phyloP scores from a whole-genome alignment of 352 stramenopile genomes.

The Phytophthora rubi region DNA sequence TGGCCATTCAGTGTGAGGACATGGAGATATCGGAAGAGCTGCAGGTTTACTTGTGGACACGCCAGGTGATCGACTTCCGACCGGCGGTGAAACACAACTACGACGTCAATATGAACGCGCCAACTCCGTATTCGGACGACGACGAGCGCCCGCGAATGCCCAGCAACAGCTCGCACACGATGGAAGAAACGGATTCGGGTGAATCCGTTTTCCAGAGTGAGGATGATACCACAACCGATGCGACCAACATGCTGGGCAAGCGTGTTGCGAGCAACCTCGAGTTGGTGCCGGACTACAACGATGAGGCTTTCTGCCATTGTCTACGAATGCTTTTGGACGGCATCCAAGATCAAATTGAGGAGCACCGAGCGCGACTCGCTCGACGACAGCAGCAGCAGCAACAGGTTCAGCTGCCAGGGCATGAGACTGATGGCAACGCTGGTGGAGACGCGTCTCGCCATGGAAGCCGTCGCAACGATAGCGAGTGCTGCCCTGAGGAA shows the following conservation, averaged over 20 bases:
- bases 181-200: constrained; percentile 29
- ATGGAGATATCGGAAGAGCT: constrained; percentile 86
- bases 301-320: constrained; percentile 69
- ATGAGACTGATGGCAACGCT: constrained; percentile 27
- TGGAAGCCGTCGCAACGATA: constrained; percentile 26
- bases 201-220: constrained; percentile 24
- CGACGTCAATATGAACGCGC: not conserved
- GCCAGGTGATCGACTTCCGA: constrained; percentile 84
- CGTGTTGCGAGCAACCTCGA: constrained; percentile 30
- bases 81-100: constrained; percentile 46
- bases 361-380: constrained; percentile 61
- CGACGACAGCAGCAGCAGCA: constrained; percentile 44
- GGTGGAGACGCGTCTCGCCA: constrained; percentile 16
- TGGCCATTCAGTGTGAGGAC: constrained; percentile 85
- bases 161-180: constrained; percentile 36
- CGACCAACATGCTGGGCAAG: constrained; percentile 17
- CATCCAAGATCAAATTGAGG: constrained; percentile 86
- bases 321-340: constrained; percentile 78
- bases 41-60: constrained; percentile 88
- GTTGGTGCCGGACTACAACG: constrained; percentile 54
- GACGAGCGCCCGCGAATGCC: constrained; percentile 12
- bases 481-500: constrained; percentile 24
- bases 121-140: constrained; percentile 7
- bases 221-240: constrained; percentile 5
- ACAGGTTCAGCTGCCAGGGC: constrained; percentile 35